phyloP scores from a whole-genome alignment of 2,329 filamentous ascomycete species.

The Clonostachys solani region DNA sequence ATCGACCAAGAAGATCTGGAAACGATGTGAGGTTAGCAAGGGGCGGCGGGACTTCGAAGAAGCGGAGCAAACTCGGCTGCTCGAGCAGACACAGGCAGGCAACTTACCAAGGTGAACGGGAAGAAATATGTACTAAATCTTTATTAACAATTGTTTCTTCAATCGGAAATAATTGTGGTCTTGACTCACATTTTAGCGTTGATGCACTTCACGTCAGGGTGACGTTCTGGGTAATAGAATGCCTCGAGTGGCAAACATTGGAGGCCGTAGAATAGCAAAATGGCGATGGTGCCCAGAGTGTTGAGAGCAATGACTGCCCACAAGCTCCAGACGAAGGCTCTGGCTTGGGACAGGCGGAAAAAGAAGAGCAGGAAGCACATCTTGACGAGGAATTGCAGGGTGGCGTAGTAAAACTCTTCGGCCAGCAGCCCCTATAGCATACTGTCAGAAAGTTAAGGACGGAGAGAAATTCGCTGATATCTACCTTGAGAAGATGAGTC shows the following conservation, averaged over 20 bases:
- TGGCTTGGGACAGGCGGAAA: background rate
- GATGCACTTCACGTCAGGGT: conserved; percentile 1
- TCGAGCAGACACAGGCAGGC: background rate
- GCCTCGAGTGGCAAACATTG: conserved; percentile 1
- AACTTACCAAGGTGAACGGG: background rate
- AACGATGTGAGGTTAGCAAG: background rate
- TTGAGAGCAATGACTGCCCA: background rate
- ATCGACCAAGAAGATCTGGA: conserved; percentile 1
- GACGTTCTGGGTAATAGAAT: background rate
- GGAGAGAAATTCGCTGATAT: background rate
- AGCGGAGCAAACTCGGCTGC: too few relatives aligned
- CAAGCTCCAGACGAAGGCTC: background rate
- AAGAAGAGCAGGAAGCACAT: conserved; percentile 3
- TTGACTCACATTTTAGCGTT: background rate
- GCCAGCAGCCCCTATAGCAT: background rate
- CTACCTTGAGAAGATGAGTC: conserved; percentile 1
- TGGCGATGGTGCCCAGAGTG: background rate
- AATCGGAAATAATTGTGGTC: background rate
- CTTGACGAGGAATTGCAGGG: conserved; percentile 2
- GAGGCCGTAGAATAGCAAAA: conserved; percentile 1
- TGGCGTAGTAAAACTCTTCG: conserved; percentile 1
- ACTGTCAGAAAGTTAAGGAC: background rate
- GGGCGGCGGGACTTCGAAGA: background rate
- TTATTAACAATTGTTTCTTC: background rate
- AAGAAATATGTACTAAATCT: background rate